Percentiles rank a stretch among this genome's conserved stretches.
These are phyloP conservation scores for Penicillium brevicompactum DNA, from an alignment of 2,329 filamentous ascomycete species.

Conservation along the genomic window DNA sequence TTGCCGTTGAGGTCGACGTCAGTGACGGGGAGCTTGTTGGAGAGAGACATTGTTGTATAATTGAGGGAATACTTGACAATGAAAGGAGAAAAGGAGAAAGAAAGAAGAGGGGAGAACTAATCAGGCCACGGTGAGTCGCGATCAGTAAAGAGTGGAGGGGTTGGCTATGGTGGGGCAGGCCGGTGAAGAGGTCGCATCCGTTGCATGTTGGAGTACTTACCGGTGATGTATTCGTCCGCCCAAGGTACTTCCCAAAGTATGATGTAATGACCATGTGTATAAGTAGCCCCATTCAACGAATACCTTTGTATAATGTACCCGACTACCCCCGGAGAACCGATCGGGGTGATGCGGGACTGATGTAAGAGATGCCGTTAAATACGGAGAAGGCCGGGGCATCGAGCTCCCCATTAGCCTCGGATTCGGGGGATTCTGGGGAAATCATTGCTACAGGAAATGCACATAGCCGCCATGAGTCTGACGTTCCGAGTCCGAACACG, in stretches of 20 bases:
- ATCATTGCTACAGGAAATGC: slow-evolving; percentile 26
- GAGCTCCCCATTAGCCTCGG: slow-evolving; percentile 24
- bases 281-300: slow-evolving; percentile 4
- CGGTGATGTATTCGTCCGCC: slow-evolving; percentile 6
- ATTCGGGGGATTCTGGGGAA: slow-evolving; percentile 28
- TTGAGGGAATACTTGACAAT: slow-evolving; percentile 17
- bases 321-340: slow-evolving; percentile 29
- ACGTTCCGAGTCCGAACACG: background rate
- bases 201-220: slow-evolving; percentile 13
- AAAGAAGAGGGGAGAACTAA: slow-evolving; percentile 17
- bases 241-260: slow-evolving; percentile 1
- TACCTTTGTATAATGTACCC: slow-evolving; percentile 11
- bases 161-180: slow-evolving; percentile 25
- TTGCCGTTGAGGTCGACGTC: slow-evolving; percentile 98
- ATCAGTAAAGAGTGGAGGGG: slow-evolving; percentile 25
- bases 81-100: slow-evolving; percentile 7
- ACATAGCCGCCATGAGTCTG: slow-evolving; percentile 17
- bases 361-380: slow-evolving; percentile 34
- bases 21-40: slow-evolving; percentile 95
- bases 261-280: accelerated
- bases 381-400: slow-evolving; percentile 30
- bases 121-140: slow-evolving; percentile 30
- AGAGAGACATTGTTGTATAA: slow-evolving; percentile 81
- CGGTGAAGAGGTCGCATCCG: slow-evolving; percentile 25
- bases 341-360: slow-evolving; percentile 48